phyloP scores from a whole-genome alignment of 371 early-diverging fungal species.

The Dinochytrium kinnereticum region DNA sequence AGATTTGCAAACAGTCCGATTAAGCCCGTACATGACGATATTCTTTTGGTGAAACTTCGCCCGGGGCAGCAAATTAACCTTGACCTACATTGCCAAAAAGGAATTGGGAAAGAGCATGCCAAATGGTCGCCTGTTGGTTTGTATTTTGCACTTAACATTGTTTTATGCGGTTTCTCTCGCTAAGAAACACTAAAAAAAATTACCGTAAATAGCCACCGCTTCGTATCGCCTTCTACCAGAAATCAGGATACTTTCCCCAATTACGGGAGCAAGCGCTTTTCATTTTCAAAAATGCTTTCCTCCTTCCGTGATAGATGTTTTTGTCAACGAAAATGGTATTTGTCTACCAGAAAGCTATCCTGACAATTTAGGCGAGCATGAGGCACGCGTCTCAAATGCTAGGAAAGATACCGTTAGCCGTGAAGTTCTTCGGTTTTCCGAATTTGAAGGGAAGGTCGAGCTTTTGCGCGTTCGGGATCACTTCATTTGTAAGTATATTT shows the following conservation, averaged over 20 bases:
- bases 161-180: no score
- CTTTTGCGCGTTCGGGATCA: conserved; percentile 92
- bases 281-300: conserved; percentile 93
- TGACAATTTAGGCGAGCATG: conserved; percentile 52
- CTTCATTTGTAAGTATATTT: conserved; percentile 87
- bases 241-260: conserved; percentile 85
- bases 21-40: conserved; percentile 82
- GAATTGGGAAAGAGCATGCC: conserved; percentile 96
- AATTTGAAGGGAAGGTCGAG: conserved; percentile 91
- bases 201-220: conserved; percentile 73
- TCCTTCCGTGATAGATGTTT: conserved; percentile 86
- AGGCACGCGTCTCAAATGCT: conserved; percentile 89
- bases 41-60: conserved; percentile 93
- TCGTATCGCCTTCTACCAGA: conserved; percentile 95
- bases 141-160: no score
- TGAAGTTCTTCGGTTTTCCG: conserved; percentile 92
- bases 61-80: conserved; percentile 90
- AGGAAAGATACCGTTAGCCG: conserved; percentile 96
- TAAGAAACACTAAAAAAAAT: no score
- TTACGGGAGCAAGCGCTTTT: conserved; percentile 85
- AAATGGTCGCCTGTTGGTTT: conserved; percentile 97
- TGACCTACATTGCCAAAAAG: conserved; percentile 92
- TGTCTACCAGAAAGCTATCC: background rate
- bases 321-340: conserved; percentile 63
- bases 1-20: conserved; percentile 68